These are phyloP conservation scores for Aspergillus quadricinctus DNA, from an alignment of 2,329 filamentous ascomycete species.

Conservation along the genomic window DNA sequence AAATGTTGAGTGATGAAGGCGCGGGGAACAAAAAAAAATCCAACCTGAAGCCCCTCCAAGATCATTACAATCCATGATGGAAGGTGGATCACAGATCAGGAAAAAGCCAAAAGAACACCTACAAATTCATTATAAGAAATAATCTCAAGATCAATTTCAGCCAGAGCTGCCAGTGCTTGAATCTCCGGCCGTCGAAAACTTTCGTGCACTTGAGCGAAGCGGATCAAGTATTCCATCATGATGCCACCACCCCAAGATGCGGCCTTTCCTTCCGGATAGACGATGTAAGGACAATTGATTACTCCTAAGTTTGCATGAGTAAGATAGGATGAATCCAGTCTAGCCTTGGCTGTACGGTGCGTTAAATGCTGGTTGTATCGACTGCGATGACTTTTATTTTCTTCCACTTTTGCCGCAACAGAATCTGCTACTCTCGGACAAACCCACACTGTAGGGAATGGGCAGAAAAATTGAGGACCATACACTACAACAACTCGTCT, in stretches of 20 bases:
- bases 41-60: not conserved
- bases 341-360: not conserved
- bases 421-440: not conserved
- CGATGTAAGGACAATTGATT: not conserved
- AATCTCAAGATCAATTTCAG: constrained; percentile 64
- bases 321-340: not conserved
- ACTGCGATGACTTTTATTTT: not conserved
- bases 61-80: not conserved
- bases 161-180: constrained; percentile 68
- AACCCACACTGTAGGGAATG: not conserved
- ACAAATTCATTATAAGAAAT: constrained; percentile 72
- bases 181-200: constrained; percentile 85
- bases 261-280: not conserved
- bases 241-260: not conserved
- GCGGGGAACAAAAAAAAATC: not conserved
- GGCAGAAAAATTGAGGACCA: constrained; percentile 6
- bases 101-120: constrained; percentile 33
- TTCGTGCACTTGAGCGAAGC: constrained; percentile 85
- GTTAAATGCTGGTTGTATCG: not conserved
- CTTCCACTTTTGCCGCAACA: not conserved
- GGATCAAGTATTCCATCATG: constrained; percentile 74
- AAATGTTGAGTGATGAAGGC: not conserved
- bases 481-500: not conserved
- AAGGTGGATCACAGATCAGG: constrained; percentile 1
- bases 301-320: not conserved